phyloP scores from a whole-genome alignment of 2,329 filamentous ascomycete genomes.

The Phialophora expanda region DNA sequence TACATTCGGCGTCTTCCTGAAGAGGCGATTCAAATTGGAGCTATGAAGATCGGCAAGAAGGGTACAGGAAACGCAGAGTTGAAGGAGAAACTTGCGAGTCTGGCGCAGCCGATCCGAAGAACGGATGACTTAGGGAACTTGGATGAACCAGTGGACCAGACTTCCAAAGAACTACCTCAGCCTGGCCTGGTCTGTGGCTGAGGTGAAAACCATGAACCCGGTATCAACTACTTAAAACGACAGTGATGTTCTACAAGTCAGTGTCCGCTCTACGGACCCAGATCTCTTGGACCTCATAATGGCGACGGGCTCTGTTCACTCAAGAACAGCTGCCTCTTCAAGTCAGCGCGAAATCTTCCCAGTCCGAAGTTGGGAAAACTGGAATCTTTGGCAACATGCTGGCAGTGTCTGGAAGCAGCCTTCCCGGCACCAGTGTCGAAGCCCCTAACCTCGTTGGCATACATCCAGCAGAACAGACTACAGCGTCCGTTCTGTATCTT shows the following conservation, averaged over 20 bases:
- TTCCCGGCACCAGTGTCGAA: too few species aligned
- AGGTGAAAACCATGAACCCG: neutral
- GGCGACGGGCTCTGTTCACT: neutral
- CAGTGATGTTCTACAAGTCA: neutral
- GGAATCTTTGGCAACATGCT: too few species aligned
- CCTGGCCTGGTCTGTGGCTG: constrained; percentile 37
- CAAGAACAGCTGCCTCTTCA: neutral
- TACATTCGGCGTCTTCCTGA: constrained; percentile 84
- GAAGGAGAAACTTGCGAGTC: constrained; percentile 37
- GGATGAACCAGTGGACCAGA: neutral
- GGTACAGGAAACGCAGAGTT: constrained; percentile 41
- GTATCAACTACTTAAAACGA: neutral
- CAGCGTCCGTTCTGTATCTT: too few species aligned
- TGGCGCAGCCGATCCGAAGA: constrained; percentile 12
- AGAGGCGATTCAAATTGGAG: constrained; percentile 83
- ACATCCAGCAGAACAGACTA: too few species aligned
- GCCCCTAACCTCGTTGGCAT: too few species aligned
- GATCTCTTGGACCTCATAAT: neutral
- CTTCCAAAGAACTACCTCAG: constrained; percentile 35
- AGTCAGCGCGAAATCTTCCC: neutral
- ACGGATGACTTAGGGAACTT: constrained; percentile 6
- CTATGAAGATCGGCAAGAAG: constrained; percentile 73
- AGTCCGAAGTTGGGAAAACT: neutral
- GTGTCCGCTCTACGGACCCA: too few species aligned
- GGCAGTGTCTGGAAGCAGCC: too few species aligned